Conservation (phyloP, 192 early-diverging fungal genomes). For the Podochytrium sp. region DNA sequence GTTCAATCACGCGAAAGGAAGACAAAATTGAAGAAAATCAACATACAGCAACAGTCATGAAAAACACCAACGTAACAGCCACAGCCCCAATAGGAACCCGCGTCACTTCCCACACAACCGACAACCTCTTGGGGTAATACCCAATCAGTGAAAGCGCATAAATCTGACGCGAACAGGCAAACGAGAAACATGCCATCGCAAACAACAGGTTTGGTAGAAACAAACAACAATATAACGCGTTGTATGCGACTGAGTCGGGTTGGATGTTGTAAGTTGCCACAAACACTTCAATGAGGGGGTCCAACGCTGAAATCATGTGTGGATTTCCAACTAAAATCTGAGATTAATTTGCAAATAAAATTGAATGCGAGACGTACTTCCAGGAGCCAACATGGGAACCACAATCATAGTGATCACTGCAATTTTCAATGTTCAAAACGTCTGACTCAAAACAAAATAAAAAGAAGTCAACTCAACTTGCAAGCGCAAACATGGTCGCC, state of each 20-base stretch:
- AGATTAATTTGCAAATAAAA: not conserved
- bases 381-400: not conserved
- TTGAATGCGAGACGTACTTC: not conserved
- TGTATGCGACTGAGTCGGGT: not conserved
- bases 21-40: not conserved
- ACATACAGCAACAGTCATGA: constrained; percentile 6
- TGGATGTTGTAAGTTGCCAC: not conserved
- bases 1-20: not conserved
- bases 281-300: not conserved
- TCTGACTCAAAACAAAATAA: constrained; percentile 3
- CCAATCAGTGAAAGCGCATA: constrained; percentile 4
- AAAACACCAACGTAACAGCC: not conserved
- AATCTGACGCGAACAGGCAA: constrained; percentile 3
- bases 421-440: not conserved
- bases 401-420: constrained; percentile 2
- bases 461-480: not conserved
- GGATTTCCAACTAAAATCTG: not conserved
- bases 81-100: not conserved
- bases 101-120: not conserved
- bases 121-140: not conserved
- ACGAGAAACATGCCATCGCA: constrained; percentile 14
- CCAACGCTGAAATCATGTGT: not conserved
- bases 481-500: not conserved
- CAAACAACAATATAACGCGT: not conserved
- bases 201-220: not conserved